Conservation (phyloP, 768 basidiomycete genomes). For the Russula sp. region DNA sequence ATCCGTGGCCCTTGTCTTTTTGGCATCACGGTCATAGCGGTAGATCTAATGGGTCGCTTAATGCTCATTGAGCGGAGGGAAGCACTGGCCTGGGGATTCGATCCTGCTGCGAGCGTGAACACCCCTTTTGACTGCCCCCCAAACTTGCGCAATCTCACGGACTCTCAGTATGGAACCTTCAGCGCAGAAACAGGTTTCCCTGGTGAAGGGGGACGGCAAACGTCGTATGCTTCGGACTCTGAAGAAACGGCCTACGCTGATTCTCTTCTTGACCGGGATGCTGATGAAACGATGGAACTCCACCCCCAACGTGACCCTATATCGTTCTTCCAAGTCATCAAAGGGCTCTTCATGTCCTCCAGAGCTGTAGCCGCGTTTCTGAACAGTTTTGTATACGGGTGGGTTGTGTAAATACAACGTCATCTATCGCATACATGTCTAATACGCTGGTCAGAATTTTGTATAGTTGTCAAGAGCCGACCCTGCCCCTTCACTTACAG, state of each 20-base stretch:
- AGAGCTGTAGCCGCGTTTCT: slow-evolving; percentile 29
- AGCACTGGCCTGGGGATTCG: slow-evolving; percentile 31
- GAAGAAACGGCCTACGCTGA: not conserved
- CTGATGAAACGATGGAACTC: not conserved
- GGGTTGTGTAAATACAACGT: slow-evolving; percentile 16
- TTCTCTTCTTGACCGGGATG: not conserved
- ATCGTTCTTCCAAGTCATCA: slow-evolving; percentile 24
- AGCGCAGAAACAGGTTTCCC: not conserved
- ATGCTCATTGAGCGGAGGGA: slow-evolving; percentile 36
- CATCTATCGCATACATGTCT: not conserved
- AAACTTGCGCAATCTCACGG: not conserved
- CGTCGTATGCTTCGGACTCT: not conserved
- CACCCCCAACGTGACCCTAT: not conserved
- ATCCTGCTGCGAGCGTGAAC: slow-evolving; percentile 20
- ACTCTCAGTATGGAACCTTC: slow-evolving; percentile 1
- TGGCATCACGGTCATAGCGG: slow-evolving; percentile 30
- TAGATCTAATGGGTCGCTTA: slow-evolving; percentile 35
- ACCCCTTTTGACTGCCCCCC: not conserved
- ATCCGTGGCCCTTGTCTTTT: slow-evolving; percentile 38
- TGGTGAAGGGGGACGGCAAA: not conserved
- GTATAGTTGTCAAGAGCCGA: slow-evolving; percentile 31
- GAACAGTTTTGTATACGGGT: slow-evolving; percentile 35
- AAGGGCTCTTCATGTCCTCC: slow-evolving; percentile 26
- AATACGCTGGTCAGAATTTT: slow-evolving; percentile 24
- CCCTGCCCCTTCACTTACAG: slow-evolving; percentile 34